Evolutionary conservation across 257 asterid genomes (phyloP).

Genomic region (Plectranthus barbatus): DNA sequence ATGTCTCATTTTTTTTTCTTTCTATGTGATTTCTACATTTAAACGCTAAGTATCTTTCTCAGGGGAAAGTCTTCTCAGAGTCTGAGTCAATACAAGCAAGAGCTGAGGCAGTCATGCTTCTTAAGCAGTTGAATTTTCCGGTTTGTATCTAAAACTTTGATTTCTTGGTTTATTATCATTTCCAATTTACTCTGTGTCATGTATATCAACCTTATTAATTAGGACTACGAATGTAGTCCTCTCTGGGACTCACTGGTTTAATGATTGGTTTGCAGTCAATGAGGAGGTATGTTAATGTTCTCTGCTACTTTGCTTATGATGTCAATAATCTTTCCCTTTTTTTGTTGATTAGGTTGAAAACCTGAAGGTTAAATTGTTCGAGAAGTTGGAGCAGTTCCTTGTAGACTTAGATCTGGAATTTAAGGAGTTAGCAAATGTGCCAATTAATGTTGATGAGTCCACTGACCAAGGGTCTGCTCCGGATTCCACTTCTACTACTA

Average conservation of each 20-base stretch:
- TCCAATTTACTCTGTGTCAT: not conserved
- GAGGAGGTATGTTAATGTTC: conserved; percentile 3
- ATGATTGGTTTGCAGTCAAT: not conserved
- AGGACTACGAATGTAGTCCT: not conserved
- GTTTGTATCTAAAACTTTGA: conserved; percentile 36
- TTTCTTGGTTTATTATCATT: conserved; percentile 8
- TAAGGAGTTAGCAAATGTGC: conserved; percentile 35
- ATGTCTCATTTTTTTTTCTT: not conserved
- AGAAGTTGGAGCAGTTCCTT: conserved; percentile 88
- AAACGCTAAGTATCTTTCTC: conserved; percentile 20
- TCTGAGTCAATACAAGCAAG: conserved; percentile 96
- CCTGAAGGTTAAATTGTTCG: conserved; percentile 80
- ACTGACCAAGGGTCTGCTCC: conserved; percentile 33
- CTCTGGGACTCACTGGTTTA: not conserved
- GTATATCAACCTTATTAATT: not conserved
- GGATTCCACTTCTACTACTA: conserved; percentile 38
- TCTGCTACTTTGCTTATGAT: conserved; percentile 4
- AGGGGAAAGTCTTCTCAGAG: conserved; percentile 95
- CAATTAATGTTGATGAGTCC: conserved; percentile 32
- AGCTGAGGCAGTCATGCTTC: conserved; percentile 99
- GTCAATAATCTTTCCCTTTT: not conserved
- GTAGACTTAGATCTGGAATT: conserved; percentile 75
- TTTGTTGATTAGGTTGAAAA: conserved; percentile 70
- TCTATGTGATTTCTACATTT: not conserved
- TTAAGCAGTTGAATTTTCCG: conserved; percentile 91